Evolutionary conservation across 352 stramenopile genomes (phyloP).

Genomic region (Thraustotheca clavata): DNA sequence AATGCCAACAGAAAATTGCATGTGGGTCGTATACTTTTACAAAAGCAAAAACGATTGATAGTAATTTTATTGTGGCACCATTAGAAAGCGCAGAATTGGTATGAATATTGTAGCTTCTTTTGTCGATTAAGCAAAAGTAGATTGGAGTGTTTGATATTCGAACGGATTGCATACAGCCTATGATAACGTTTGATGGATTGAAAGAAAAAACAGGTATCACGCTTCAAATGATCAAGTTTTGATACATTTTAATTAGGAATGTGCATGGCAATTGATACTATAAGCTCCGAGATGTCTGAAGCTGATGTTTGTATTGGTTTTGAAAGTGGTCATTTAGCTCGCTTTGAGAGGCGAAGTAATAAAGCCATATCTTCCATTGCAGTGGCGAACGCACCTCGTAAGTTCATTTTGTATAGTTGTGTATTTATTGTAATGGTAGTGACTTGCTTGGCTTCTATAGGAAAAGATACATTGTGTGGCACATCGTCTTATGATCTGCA

Average conservation of each 20-base stretch:
- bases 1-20: conserved; percentile 21
- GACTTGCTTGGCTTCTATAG: conserved; percentile 1
- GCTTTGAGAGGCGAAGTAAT: conserved; percentile 45
- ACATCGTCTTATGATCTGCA: conserved; percentile 29
- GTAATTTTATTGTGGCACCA: not conserved
- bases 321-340: conserved; percentile 58
- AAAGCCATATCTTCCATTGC: not conserved
- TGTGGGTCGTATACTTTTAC: conserved; percentile 33
- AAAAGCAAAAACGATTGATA: conserved; percentile 19
- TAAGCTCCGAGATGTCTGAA: not conserved
- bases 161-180: not conserved
- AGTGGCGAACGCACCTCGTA: not conserved
- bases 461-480: not conserved
- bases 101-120: not conserved
- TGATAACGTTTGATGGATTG: no score
- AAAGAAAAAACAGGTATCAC: no score
- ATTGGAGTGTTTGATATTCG: conserved; percentile 43
- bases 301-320: conserved; percentile 47
- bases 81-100: conserved; percentile 4
- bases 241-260: conserved; percentile 23
- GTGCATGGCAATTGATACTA: conserved; percentile 33
- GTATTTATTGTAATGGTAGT: conserved; percentile 24
- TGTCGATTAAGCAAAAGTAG: conserved; percentile 21
- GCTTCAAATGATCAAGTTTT: no score
- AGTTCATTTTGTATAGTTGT: not conserved